phyloP scores from a whole-genome alignment of 1,284 basidiomycete genomes.

The Trichosporon inkin region DNA sequence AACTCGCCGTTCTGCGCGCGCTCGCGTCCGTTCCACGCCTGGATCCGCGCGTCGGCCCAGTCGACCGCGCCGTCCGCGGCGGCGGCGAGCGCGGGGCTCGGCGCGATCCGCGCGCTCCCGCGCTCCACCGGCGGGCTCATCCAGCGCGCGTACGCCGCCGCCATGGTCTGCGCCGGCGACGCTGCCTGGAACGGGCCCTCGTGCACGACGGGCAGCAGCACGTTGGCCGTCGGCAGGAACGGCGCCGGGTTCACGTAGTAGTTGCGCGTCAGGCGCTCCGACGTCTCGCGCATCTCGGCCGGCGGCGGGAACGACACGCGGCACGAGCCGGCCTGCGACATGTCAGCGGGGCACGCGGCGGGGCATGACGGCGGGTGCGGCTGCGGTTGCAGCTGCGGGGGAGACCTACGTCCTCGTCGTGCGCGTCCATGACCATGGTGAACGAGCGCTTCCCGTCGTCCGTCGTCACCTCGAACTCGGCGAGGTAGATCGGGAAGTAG shows the following conservation, averaged over 20 bases:
- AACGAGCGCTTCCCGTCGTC: constrained; percentile 29
- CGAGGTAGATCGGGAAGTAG: constrained; percentile 48
- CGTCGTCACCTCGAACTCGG: constrained; percentile 38
- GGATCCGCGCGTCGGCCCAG: constrained; percentile 44
- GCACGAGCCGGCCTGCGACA: constrained; percentile 32
- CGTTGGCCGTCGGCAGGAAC: constrained; percentile 29
- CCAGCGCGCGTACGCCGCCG: constrained; percentile 29
- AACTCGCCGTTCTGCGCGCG: constrained; percentile 37
- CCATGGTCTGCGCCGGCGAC: constrained; percentile 11
- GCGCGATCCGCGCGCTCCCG: constrained; percentile 28
- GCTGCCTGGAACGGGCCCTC: background rate
- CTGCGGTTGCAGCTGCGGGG: no score
- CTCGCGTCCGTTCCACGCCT: constrained; percentile 35
- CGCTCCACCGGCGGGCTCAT: constrained; percentile 33
- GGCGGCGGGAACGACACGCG: constrained; percentile 38
- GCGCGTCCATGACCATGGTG: constrained; percentile 44
- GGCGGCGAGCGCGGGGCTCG: constrained; percentile 25
- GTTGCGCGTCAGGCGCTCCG: constrained; percentile 29
- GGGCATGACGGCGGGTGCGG: no score
- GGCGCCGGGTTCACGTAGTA: constrained; percentile 41
- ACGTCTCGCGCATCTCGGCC: constrained; percentile 28
- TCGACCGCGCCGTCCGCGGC: constrained; percentile 24
- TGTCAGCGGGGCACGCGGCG: no score
- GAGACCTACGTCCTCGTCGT: constrained; percentile 32
- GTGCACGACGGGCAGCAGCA: constrained; percentile 19